Base-by-base conservation (phyloP, 1,284 basidiomycete genomes). In the Trichosporon ovoides region DNA sequence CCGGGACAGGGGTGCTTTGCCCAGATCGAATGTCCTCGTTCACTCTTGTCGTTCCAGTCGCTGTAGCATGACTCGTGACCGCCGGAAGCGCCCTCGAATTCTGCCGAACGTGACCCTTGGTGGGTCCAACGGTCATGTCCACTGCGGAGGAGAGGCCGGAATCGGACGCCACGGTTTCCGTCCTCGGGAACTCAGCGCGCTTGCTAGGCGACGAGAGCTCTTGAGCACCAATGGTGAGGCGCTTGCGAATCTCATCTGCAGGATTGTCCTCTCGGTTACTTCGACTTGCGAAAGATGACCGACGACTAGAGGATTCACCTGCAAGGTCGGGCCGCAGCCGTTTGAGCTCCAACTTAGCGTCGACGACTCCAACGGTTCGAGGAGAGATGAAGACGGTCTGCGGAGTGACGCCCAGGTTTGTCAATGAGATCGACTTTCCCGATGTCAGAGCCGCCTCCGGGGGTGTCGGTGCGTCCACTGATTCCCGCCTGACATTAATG, bases 331-430 rank as follows among this genome's bases (percentile, higher is more conserved):
- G 70, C n/a, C 70, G 67, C 3, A 76, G 55, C 14, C 71, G 68
- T 36, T 60, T 56, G 3, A 72, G 58, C 52, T 73, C 71, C 28
- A 68, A 63, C 54, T 69, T 69, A 2, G 66, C 62, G 48, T 76
- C 73, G 19, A 71, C 66, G n/a, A 63, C 54, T 7, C 68, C 70
- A 16, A 76, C 58, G 0, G 72, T 75, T 2, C 73, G 67, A 3
- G 78, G 76, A 19, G 85, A 90, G 66, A 98, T 82, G 77, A 99
- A 98, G 20, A 98, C 88, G 0, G 94, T 98, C 62, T 92, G 91
- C 6, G 92, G 92, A 0, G 93, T 89, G n/a, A 97, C 88, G 3
- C 88, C 86, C 40, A 94, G 83, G 71, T 90, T 84, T 10, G 84
- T 82, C 68, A 87, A 86, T 4, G 89, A 82, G 56, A 81, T 82